phyloP scores from a whole-genome alignment of 1,139 yeast genomes.

The Nakaseomyces delphensis region DNA sequence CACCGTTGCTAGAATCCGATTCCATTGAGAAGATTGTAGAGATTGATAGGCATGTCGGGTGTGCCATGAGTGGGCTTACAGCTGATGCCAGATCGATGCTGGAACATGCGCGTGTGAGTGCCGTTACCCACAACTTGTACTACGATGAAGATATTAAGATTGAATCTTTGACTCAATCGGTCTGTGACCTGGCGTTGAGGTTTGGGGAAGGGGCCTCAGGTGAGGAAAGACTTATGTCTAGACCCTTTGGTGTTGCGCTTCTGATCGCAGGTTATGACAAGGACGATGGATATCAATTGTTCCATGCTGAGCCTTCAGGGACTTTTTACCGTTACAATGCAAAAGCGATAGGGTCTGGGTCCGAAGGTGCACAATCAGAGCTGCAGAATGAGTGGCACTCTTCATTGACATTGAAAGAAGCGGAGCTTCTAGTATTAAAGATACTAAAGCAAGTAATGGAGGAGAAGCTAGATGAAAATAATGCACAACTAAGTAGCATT shows the following conservation, averaged over 20 bases:
- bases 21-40: slow-evolving; percentile 95
- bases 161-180: slow-evolving; percentile 90
- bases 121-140: slow-evolving; percentile 80
- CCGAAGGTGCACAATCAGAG: slow-evolving; percentile 98
- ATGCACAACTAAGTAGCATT: slow-evolving; percentile 91
- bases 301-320: slow-evolving; percentile 99
- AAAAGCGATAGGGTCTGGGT: slow-evolving; percentile 97
- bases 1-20: slow-evolving; percentile 80
- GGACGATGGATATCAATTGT: slow-evolving; percentile 90
- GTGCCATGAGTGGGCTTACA: slow-evolving; percentile 98
- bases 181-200: slow-evolving; percentile 91
- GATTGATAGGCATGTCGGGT: slow-evolving; percentile 88
- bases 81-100: slow-evolving; percentile 99
- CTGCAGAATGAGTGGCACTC: slow-evolving; percentile 94
- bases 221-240: slow-evolving; percentile 92
- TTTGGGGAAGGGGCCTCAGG: slow-evolving; percentile 99
- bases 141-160: slow-evolving; percentile 90
- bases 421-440: slow-evolving; percentile 82
- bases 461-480: slow-evolving; percentile 90
- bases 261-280: slow-evolving; percentile 90
- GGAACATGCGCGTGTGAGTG: slow-evolving; percentile 92
- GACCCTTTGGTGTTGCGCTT: slow-evolving; percentile 98
- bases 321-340: slow-evolving; percentile 97
- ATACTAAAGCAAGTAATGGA: slow-evolving; percentile 98
- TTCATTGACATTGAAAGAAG: slow-evolving; percentile 86